A percentile compares a stretch with the other conserved stretches of the same genome.
Conservation (phyloP, 495 filamentous ascomycete species). For the Xylaria castorea region DNA sequence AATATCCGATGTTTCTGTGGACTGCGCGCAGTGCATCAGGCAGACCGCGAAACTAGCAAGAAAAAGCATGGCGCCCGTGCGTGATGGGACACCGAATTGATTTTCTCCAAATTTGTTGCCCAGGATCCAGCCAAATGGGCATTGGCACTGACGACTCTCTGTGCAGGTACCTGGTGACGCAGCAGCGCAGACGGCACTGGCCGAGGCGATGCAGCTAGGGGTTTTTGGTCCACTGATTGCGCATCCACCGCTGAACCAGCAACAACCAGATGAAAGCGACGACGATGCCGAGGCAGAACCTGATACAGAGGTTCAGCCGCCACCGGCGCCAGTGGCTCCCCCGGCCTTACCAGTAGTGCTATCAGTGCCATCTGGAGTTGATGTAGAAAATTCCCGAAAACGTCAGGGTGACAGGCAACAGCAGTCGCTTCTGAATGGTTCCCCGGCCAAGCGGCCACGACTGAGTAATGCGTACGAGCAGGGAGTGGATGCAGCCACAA, state of each 20-base stretch:
- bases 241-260: conserved; percentile 41
- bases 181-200: conserved; percentile 46
- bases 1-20: conserved; percentile 11
- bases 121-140: conserved; percentile 43
- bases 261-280: conserved; percentile 43
- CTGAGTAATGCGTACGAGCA: conserved; percentile 68
- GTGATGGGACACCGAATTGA: conserved; percentile 37
- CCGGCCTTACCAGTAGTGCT: conserved; percentile 22
- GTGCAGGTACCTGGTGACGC: conserved; percentile 55
- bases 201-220: conserved; percentile 51
- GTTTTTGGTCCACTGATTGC: conserved; percentile 57
- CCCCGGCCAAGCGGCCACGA: conserved; percentile 59
- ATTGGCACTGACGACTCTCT: conserved; percentile 53
- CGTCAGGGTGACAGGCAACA: conserved; percentile 55
- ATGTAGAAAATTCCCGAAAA: conserved; percentile 58
- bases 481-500: conserved; percentile 65
- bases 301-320: conserved; percentile 31
- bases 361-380: conserved; percentile 38
- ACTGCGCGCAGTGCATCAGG: conserved; percentile 38
- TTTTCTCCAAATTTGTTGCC: conserved; percentile 36
- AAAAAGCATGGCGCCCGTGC: conserved; percentile 26
- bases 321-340: conserved; percentile 14
- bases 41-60: conserved; percentile 34
- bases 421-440: conserved; percentile 53
- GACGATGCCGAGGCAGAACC: conserved; percentile 46